Conservation (phyloP, 257 asterid species). For the Petunia secreta region DNA sequence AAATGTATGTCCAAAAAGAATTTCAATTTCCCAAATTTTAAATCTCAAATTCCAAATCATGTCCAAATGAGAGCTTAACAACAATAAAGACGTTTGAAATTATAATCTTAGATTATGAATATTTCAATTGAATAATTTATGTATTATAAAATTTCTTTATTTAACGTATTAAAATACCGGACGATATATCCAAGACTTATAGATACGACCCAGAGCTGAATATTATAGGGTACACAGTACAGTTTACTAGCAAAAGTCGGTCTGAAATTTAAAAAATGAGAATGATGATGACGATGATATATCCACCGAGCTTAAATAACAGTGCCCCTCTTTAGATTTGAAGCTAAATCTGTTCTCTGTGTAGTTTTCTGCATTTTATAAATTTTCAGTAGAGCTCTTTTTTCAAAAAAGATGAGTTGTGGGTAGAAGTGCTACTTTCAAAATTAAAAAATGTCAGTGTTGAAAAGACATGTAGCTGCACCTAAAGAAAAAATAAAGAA, state of each 20-base stretch:
- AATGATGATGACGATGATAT: neutral
- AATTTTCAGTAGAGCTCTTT: neutral
- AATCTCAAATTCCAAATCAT: too few species aligned
- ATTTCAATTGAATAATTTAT: too few species aligned
- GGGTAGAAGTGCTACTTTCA: neutral
- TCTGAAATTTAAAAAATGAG: neutral
- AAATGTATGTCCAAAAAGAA: too few species aligned
- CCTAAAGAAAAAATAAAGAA: neutral
- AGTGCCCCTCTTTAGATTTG: conserved; percentile 2
- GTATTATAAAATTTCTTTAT: too few species aligned
- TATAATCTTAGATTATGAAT: too few species aligned
- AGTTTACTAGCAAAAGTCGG: neutral
- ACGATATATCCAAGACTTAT: neutral
- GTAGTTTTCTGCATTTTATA: neutral
- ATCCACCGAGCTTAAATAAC: neutral
- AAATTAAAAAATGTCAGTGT: conserved; percentile 6
- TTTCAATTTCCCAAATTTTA: too few species aligned
- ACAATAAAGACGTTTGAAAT: too few species aligned
- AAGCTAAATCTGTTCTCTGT: conserved; percentile 21
- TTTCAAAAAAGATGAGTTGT: neutral
- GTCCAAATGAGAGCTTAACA: too few species aligned
- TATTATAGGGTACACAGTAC: neutral
- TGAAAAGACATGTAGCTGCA: conserved; percentile 25
- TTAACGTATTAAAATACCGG: too few species aligned
- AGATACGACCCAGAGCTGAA: neutral